Percentiles rank a stretch among this genome's conserved stretches.
Conservation (phyloP, 1,139 yeast species). For the Candida tunisiensis region DNA sequence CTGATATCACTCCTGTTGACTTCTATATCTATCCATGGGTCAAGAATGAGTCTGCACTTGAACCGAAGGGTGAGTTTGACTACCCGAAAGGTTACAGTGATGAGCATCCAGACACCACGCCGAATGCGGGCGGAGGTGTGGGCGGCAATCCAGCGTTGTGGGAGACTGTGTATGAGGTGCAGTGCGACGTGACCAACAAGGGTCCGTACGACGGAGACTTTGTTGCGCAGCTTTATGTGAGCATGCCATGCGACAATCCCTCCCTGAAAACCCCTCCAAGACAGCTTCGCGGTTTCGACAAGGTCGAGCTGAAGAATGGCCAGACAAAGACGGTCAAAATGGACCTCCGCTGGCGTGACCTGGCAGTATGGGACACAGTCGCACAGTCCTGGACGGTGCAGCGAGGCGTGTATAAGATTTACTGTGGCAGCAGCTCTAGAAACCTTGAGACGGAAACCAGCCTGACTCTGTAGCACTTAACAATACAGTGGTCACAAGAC, state of each 20-base stretch:
- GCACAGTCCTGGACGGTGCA: conserved; percentile 49
- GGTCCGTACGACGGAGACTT: conserved; percentile 30
- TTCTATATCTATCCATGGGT: conserved; percentile 16
- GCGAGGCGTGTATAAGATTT: conserved; percentile 38
- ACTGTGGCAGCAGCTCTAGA: conserved; percentile 36
- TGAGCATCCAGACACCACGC: conserved; percentile 20
- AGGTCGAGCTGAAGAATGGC: conserved; percentile 28
- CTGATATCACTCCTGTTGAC: conserved; percentile 6
- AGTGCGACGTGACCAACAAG: conserved; percentile 28
- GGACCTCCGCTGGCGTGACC: conserved; percentile 31
- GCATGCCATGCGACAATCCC: conserved; percentile 28
- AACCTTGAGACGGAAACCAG: too few relatives aligned
- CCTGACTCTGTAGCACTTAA: too few relatives aligned
- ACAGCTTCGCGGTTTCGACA: conserved; percentile 36
- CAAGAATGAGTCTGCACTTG: conserved; percentile 7
- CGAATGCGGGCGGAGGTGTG: conserved; percentile 33
- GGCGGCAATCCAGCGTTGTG: conserved; percentile 26
- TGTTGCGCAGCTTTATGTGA: conserved; percentile 35
- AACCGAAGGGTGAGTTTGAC: background rate
- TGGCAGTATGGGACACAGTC: conserved; percentile 32
- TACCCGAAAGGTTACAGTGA: conserved; percentile 23
- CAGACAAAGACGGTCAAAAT: conserved; percentile 22
- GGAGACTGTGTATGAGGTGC: conserved; percentile 26
- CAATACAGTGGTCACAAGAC: too few relatives aligned
- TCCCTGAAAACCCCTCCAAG: conserved; percentile 19